Conservation (phyloP, 306 rosid species). For the Calophaca sinica region DNA sequence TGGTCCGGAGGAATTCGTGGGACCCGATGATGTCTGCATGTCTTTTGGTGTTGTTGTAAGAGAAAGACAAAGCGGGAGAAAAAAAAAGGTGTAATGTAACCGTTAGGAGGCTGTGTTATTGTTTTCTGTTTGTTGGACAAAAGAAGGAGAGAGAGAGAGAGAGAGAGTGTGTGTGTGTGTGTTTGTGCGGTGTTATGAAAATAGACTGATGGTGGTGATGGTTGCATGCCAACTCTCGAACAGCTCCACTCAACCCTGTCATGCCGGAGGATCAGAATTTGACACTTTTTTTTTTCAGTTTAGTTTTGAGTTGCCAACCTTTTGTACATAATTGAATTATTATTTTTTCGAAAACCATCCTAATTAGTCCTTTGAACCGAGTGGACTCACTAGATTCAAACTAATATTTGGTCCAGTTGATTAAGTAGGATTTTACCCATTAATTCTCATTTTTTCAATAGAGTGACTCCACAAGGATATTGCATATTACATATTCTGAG, state of each 20-base stretch:
- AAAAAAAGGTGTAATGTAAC: constrained; percentile 65
- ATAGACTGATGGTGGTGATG: constrained; percentile 22
- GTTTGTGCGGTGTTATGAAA: background rate
- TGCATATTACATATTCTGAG: no score
- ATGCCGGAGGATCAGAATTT: background rate
- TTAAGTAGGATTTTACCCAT: no score
- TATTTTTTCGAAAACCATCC: no score
- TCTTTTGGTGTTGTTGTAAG: constrained; percentile 44
- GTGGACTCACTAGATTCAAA: no score
- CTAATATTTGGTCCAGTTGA: no score
- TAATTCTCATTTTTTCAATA: no score
- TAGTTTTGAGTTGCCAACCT: background rate
- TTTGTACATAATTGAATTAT: no score
- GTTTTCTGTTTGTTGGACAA: constrained; percentile 45
- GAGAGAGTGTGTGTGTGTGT: background rate
- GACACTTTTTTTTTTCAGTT: background rate
- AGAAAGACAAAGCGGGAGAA: constrained; percentile 35
- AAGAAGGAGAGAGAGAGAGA: constrained; percentile 8
- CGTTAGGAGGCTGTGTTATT: constrained; percentile 52
- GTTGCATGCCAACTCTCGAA: constrained; percentile 50
- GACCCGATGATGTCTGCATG: constrained; percentile 61
- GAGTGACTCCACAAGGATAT: no score
- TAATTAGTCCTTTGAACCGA: no score
- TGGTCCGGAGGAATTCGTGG: constrained; percentile 71
- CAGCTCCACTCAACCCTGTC: constrained; percentile 39